Base-by-base conservation (phyloP, 2,329 filamentous ascomycete genomes). In the Cordyceps militaris region DNA sequence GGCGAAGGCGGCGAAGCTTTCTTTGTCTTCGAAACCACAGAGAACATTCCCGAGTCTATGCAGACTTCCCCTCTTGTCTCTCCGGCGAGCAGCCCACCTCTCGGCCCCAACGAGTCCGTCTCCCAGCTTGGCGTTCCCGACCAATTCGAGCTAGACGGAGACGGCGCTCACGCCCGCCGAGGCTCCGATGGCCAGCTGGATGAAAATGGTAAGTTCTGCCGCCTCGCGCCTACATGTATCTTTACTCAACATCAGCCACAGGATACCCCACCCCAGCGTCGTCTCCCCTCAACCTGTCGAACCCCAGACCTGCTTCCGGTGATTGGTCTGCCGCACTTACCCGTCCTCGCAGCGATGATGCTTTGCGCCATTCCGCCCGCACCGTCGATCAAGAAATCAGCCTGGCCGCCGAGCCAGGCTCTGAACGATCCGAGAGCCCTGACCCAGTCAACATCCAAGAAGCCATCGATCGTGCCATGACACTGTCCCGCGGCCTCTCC, bases 1-100 rank as follows among this genome's bases (percentile, higher is more conserved):
- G 94, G 94, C 46, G 94, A 99, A 70, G 94, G 91, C 54, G 94
- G 94, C 63, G 94, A 99, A 76, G 94, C 94, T 26, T 99, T 99
- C 76, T 99, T 99, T 73, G 91, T 99, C 62, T 97, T 99, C 68
- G 91, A 97, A 75, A 99, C 94, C 9, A 88, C 87, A 55, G 90
- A 93, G 64, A 87, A 85, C 66, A 94, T 99, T 59, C 94, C 94
- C n/a, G 88, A 89, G 70, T 90, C 88, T 58, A 77, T 97, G 68
- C 94, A 97, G 74, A 99, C 94, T 1, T 97, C 93, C 49, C 94
- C 94, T 34, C 78, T 97, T 54, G 89, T 95, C 53, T 97, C 92
- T 24, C 94, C 94, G 5, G 87, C 85, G n/a, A 83, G 84, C 56
- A 97, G 92, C 67, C 94, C 94, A 21, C 83, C 84, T n/a, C 76